A percentile compares a stretch with the other conserved stretches of the same genome.
phyloP scores from a whole-genome alignment of 2,329 filamentous ascomycete genomes.

The Nothopassalora personata region DNA sequence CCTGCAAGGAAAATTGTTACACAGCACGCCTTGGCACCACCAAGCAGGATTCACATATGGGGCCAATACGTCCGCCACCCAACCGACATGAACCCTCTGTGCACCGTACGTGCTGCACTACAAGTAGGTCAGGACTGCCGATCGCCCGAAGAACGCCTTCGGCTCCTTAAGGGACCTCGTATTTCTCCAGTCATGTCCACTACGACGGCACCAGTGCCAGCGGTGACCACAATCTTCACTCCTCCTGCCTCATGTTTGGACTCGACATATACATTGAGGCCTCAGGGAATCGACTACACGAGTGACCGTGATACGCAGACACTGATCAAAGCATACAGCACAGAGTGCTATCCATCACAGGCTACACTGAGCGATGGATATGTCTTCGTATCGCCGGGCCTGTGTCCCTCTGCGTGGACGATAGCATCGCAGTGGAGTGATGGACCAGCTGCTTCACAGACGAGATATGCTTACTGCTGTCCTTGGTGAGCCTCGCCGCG shows the following conservation, averaged over 20 bases:
- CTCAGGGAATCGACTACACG: neutral
- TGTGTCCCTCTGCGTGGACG: constrained; percentile 4
- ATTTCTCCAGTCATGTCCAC: neutral
- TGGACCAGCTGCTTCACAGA: neutral
- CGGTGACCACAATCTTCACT: neutral
- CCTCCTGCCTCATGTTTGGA: neutral
- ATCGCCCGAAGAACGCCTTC: neutral
- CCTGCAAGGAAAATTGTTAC: too few relatives aligned
- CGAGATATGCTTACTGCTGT: constrained; percentile 8
- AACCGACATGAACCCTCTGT: too few relatives aligned
- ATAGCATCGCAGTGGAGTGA: constrained; percentile 9
- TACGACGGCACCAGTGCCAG: neutral
- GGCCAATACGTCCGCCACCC: too few relatives aligned
- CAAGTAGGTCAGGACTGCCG: neutral
- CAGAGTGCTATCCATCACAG: constrained; percentile 11
- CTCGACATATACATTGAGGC: neutral
- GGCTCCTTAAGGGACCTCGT: neutral
- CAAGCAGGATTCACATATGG: too few relatives aligned
- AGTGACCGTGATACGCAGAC: neutral
- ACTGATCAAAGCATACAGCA: constrained; percentile 4
- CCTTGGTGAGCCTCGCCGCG: constrained; percentile 4
- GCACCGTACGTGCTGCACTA: too few relatives aligned
- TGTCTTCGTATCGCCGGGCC: constrained; percentile 9
- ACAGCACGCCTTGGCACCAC: too few relatives aligned
- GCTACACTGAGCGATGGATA: constrained; percentile 12